Percentiles rank a stretch among this genome's conserved stretches.
Evolutionary conservation across 2,329 filamentous ascomycete species (phyloP).

Genomic region (Trichoderma sp.): DNA sequence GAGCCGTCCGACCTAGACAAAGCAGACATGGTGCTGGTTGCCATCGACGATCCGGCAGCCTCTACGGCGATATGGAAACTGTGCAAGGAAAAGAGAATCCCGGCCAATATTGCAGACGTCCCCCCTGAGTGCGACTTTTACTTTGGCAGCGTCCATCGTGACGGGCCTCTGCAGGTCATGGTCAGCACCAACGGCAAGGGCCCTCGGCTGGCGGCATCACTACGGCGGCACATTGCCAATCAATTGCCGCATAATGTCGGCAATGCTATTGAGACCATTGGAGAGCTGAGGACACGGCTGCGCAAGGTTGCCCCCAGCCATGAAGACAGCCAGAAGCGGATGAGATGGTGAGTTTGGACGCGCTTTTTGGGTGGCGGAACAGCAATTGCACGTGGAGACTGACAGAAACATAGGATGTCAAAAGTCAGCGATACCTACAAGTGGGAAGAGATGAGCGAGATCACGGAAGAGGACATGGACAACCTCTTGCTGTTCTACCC

Average conservation of each 20-base stretch:
- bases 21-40: constrained; percentile 83
- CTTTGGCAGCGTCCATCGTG: constrained; percentile 92
- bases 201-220: constrained; percentile 81
- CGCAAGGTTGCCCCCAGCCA: constrained; percentile 68
- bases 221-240: constrained; percentile 76
- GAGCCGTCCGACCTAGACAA: constrained; percentile 80
- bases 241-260: constrained; percentile 76
- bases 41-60: constrained; percentile 89
- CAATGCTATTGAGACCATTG: constrained; percentile 80
- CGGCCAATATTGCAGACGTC: constrained; percentile 95
- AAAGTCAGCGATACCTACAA: constrained; percentile 84
- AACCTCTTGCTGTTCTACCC: constrained; percentile 73
- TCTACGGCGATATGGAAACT: constrained; percentile 89
- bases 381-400: background rate
- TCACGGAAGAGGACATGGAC: constrained; percentile 83
- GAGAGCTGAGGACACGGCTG: constrained; percentile 73
- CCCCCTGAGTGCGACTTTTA: constrained; percentile 98
- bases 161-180: constrained; percentile 96
- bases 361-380: background rate
- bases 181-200: constrained; percentile 98
- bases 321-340: constrained; percentile 78
- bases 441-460: constrained; percentile 77
- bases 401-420: constrained; percentile 65
- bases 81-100: constrained; percentile 78
- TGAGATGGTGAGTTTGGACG: constrained; percentile 67